Evolutionary conservation across 805 yeast species (phyloP).

Genomic region (Maudiozyma barnettii): DNA sequence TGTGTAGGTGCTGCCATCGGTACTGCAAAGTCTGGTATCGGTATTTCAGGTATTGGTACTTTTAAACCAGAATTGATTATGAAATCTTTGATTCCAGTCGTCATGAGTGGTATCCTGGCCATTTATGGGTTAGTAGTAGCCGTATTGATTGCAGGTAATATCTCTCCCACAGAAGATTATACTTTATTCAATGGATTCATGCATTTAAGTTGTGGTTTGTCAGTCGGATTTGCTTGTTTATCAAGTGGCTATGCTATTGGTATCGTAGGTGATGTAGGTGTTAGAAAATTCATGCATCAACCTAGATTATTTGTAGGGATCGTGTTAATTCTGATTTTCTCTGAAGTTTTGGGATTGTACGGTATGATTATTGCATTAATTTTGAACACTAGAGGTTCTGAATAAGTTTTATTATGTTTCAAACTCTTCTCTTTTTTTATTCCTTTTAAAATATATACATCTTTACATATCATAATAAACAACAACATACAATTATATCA

Average conservation of each 20-base stretch:
- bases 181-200: conserved; percentile 92
- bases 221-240: conserved; percentile 93
- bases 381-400: conserved; percentile 80
- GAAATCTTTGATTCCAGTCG: conserved; percentile 94
- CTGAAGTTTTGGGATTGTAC: conserved; percentile 82
- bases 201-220: conserved; percentile 92
- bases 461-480: too few species aligned
- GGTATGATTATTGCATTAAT: conserved; percentile 95
- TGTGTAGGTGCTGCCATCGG: conserved; percentile 99
- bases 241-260: conserved; percentile 97
- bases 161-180: conserved; percentile 69
- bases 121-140: conserved; percentile 96
- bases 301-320: conserved; percentile 84
- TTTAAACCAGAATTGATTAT: conserved; percentile 94
- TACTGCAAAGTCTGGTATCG: conserved; percentile 96
- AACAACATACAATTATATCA: too few species aligned
- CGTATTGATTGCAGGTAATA: conserved; percentile 86
- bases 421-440: neutral
- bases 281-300: conserved; percentile 78
- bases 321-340: conserved; percentile 79
- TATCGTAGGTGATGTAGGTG: conserved; percentile 89
- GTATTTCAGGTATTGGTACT: conserved; percentile 96
- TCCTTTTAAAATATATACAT: neutral
- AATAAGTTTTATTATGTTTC: conserved; percentile 13
- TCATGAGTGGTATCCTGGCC: conserved; percentile 94